Evolutionary conservation across 495 filamentous ascomycete species (phyloP), one percentile per base, ranked within the genome.

Genomic region (Astrocystis sublimbata): DNA sequence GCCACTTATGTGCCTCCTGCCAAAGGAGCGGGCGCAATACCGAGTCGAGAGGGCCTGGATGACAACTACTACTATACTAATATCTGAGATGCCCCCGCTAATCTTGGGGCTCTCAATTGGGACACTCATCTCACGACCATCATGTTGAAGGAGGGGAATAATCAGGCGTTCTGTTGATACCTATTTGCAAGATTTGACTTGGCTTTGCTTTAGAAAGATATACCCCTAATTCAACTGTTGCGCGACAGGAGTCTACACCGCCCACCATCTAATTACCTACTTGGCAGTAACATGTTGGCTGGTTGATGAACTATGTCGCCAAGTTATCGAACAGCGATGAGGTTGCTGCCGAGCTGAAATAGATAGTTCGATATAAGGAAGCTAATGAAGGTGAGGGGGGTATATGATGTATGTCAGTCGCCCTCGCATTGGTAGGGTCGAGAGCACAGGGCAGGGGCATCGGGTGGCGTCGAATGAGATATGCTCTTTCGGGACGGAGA

Each of bases 11-110:
- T 80, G 35, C 83, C 78, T 30, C 84, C 81, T 21, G 77, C 75
- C 42, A 74, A 77, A 15, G 80, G 76, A 35, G 75, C 73, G 2
- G 81, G 81, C 30, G 73, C 75, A 40, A 77, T 89, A 61, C 88
- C 88, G 1, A 79, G 80, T 50, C 75, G 88, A 61, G 85, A 86
- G 60, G 86, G 79, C 24, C 69, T 89, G 46, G 82, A 88, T 72
- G 87, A 88, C 62, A 85, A 89, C 71, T 90, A 88, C 68, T 89
- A 80, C 71, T 90, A 87, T 71, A n/a, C n/a, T n/a, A 84, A 86
- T 65, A 82, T 88, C 65, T 86, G 66, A 76, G 23, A 2, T 21
- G 36, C 40, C 26, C 19, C 54, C 42, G 15, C 31, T 45, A 1
- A 15, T 51, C 13, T 43, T 28, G 19, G 4, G 26, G 8, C 36